Base-by-base conservation (phyloP, 306 rosid genomes). In the Glycine soja region DNA sequence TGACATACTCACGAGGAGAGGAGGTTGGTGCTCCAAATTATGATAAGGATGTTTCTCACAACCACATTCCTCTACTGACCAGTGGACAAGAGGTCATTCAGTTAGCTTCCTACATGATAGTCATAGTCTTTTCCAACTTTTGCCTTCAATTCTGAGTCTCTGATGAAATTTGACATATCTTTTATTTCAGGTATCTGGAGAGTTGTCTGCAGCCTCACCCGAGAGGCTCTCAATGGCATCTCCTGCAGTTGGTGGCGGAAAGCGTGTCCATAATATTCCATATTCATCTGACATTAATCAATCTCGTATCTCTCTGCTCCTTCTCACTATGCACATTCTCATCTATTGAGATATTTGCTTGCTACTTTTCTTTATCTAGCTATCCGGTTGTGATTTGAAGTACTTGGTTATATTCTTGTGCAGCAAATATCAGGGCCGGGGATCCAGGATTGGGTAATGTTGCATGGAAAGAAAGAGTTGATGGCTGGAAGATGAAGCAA, bases 391-490 rank as follows among this genome's bases (percentile, higher is more conserved):
- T 80, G 86, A 83, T 79, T 61, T 70, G 78, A 75, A 53, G 69
- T 81, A 59, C 36, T 45, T 77, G 63, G 45, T 70, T 77, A 56
- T 58, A 36, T 75, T 81, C 30, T 9, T 46, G 12, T 84, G 87
- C 95, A 95, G 99, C 93, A 50, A 92, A 89, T 82, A 77, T 87
- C 62, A 88, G 94, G 88, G 89, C 50, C 14, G 90, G 86, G 87
- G 97, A 95, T 72, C 88, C 97, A 0, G 94, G 97, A 65, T 79
- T 88, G 52, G 94, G 94, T n/a, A 95, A 91, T 81, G 99, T 95
- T 66, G 99, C 97, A 2, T 95, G 99, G 99, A 95, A 89, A 88
- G 99, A 95, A 91, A 89, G 99, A 85, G 97, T 95, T 80, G 99
- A 93, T 72, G 98, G 99, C 7, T 95, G 99, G 99, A 95, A 95